Base-by-base conservation (phyloP, 352 stramenopile species). In the Globisporangium solare region DNA sequence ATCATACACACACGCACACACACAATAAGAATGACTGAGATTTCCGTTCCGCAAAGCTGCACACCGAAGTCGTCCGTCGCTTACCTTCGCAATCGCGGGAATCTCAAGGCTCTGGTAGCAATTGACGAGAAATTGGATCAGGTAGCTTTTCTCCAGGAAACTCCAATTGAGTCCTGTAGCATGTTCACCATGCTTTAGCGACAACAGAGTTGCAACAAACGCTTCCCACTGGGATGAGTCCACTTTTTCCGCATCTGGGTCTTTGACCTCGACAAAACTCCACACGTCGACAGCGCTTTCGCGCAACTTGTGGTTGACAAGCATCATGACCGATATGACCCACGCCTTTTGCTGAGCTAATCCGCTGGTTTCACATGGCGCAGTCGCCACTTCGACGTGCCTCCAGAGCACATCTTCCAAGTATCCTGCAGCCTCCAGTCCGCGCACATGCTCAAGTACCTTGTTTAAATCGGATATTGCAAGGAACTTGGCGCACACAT, bases 61-160 rank as follows among this genome's bases (percentile, higher is more conserved):
- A 32, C 10, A 32, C 3, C 35, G 2, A 20, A 58, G 17, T 13
- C 15, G 39, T 14, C 48, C 15, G 39, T 14, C 48, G n/a, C 8
- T 13, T 50, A 69, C 63, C 53, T 67, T 64, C 21, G 76, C 76
- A 21, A 92, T 66, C 4, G 66, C 60, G 24, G 62, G 53, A n/a
- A 88, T 59, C 0, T 92, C 77, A 3, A 89, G 63, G 42, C 70
- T 79, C 39, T 73, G 68, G 52, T 85, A 89, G 64, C 76, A 82
- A 27, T 68, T 53, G 27, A 76, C 71, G 12, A 92, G 63, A 53
- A 92, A 89, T 42, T 86, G 79, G 14, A 76, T 64, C 4, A 93
- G 54, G 27, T 65, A 60, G 11, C 66, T 74, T 49, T 79, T 73
- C 57, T 93, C 80, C 40, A 67, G 67, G 14, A 85, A 12, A 39